Evolutionary conservation across 2,329 filamentous ascomycete species (phyloP), one percentile per base, ranked within the genome.

Genomic region (Pseudogymnoascus sp.): DNA sequence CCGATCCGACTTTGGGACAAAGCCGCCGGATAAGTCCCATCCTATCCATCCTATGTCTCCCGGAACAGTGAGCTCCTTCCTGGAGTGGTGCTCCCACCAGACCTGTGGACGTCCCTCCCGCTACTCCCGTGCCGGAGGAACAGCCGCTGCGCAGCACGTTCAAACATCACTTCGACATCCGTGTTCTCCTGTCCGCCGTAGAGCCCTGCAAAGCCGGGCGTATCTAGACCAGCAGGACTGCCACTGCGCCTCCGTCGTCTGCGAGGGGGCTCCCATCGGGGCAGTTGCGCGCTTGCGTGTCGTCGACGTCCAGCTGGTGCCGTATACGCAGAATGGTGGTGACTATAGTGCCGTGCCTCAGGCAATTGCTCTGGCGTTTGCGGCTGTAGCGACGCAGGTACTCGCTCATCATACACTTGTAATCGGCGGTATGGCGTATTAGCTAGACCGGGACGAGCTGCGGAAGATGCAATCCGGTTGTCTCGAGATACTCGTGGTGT

Each of bases 321-420:
- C 10, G 79, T 81, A 65, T 76, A 78, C 11, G 76, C 71, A 9
- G 75, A 75, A 11, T 71, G 69, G 35, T 77, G 70, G 33, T 74
- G 75, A 60, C 78, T 78, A 59, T 71, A 75, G 64, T 80, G 79
- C 9, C 77, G 75, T 57, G 76, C 73, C 68, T 80, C 79, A 1
- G 79, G 78, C n/a, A 81, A 66, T 61, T 80, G 75, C 47, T 73
- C 72, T 21, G 80, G 79, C 9, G 80, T 81, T 66, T 79, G 78
- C n/a, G 79, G 79, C 64, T 81, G 80, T 8, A 69, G 70, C 4
- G 71, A 71, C 21, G 77, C 72, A 6, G 79, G 74, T 50, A 78
- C 61, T 24, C 69, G 69, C 64, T 82, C 80, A 63, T 81, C 74
- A 64, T 82, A 82, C 26, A 82, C 71, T 21, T 68, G 70, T 57